Evolutionary conservation across 805 yeast genomes (phyloP), one percentile per base, ranked within the genome.

Genomic region (Pichia pseudocactophila): DNA sequence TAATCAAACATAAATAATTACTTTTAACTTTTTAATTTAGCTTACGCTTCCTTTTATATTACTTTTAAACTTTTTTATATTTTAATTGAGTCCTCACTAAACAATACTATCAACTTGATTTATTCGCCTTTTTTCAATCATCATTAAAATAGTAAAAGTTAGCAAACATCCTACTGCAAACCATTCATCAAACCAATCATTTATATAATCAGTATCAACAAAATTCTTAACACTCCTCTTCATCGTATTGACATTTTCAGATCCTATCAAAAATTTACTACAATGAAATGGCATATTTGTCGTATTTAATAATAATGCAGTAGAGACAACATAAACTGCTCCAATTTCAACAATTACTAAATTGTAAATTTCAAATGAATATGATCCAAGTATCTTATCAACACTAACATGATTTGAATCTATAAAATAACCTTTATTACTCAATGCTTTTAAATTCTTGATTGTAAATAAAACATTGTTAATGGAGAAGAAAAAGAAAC

Each of bases 401-500:
- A 22, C 5, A 22, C 25, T 22, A 22, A 22, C 25, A 5, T 22
- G 5, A 6, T 5, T 22, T 22, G 25, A 8, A 22, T 22, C 25
- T 22, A 22, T 6, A 22, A 22, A 22, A 22, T 22, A 22, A 22
- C 25, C 15, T 13, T 40, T 40, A 4, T 52, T 61, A 2, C 58
- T 36, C 19, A 55, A 37, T 27, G 49, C 56, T 17, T 47, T 50
- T 13, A 80, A 59, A 28, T 80, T 79, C 34, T 74, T 70, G 44
- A 81, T 71, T 0, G 89, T 80, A 33, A 70, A 62, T 37, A 71
- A 57, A 1, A 82, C 88, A 42, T 80, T 80, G 20, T 82, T 77
- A 50, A 82, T 70, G 1, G 86, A 78, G 44, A 82, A 71, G 1
- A 74, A 53, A 50, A 82, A 81, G 40, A 82, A 63, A 13, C 71